phyloP scores from a whole-genome alignment of 352 stramenopile genomes.

The Globisporangium acanthophoron region DNA sequence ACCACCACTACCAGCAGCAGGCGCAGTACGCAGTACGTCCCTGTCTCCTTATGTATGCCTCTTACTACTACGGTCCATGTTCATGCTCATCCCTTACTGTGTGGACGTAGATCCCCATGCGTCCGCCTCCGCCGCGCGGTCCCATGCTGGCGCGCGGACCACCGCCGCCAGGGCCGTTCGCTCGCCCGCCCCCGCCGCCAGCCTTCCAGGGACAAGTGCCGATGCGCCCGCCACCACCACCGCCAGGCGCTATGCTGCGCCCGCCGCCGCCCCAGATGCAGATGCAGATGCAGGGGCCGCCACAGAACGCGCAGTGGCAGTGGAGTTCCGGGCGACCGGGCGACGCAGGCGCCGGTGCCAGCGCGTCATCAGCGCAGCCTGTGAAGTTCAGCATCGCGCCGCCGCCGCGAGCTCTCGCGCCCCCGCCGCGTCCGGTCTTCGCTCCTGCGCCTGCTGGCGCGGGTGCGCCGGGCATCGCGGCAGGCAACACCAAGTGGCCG shows the following conservation, averaged over 20 bases:
- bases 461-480: conserved; percentile 9
- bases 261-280: conserved; percentile 10
- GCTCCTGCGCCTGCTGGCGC: conserved; percentile 11
- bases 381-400: conserved; percentile 42
- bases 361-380: conserved; percentile 24
- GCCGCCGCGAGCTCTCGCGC: conserved; percentile 11
- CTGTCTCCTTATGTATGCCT: not conserved
- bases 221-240: conserved; percentile 2
- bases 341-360: not conserved
- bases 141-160: conserved; percentile 14
- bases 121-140: conserved; percentile 30
- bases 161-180: conserved; percentile 8
- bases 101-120: conserved; percentile 13
- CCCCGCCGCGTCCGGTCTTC: conserved; percentile 11
- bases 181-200: conserved; percentile 8
- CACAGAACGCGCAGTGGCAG: conserved; percentile 46
- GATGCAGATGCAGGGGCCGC: conserved; percentile 10
- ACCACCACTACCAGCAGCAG: conserved; percentile 5
- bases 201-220: conserved; percentile 2
- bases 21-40: conserved; percentile 6
- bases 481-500: conserved; percentile 68
- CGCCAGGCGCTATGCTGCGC: conserved; percentile 3
- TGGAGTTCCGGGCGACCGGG: conserved; percentile 42
- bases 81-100: not conserved
- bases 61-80: not conserved